Percentiles rank a stretch among this genome's conserved stretches.
phyloP scores from a whole-genome alignment of 331 rosid genomes.

The Pyracantha coccinea region DNA sequence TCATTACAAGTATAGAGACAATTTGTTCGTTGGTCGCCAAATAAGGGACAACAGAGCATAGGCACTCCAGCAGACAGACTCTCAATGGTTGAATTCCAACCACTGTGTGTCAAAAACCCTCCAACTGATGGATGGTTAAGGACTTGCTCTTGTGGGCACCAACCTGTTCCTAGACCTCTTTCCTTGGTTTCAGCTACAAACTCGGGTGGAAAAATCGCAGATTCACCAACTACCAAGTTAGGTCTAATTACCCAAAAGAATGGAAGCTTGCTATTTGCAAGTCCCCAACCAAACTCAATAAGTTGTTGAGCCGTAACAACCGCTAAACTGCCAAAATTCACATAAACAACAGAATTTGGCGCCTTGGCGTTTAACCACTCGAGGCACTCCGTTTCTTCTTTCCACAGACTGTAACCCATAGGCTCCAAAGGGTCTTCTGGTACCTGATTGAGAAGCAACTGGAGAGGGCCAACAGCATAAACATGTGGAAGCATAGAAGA shows the following conservation, averaged over 20 bases:
- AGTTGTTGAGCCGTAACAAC: neutral
- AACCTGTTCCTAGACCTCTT: neutral
- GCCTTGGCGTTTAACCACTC: neutral
- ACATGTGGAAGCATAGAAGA: neutral
- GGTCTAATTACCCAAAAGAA: constrained; percentile 7
- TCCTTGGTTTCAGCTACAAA: neutral
- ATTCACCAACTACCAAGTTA: neutral
- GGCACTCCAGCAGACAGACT: too few relatives aligned
- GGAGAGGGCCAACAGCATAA: constrained; percentile 2
- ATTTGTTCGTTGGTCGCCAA: too few relatives aligned
- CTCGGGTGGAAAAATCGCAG: neutral
- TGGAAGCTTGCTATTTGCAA: neutral
- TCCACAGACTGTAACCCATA: constrained; percentile 4
- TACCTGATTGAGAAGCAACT: constrained; percentile 5
- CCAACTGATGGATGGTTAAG: constrained; percentile 3
- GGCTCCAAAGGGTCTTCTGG: neutral
- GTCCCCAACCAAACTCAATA: neutral
- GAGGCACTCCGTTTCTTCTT: constrained; percentile 3
- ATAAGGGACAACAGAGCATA: too few relatives aligned
- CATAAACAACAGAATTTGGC: neutral
- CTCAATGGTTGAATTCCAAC: too few relatives aligned
- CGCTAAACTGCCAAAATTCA: neutral
- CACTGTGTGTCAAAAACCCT: neutral
- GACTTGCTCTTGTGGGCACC: constrained; percentile 13
- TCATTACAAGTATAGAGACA: too few relatives aligned